phyloP scores from a whole-genome alignment of 768 basidiomycete genomes.

The Phlebiopsis flavidoalba region DNA sequence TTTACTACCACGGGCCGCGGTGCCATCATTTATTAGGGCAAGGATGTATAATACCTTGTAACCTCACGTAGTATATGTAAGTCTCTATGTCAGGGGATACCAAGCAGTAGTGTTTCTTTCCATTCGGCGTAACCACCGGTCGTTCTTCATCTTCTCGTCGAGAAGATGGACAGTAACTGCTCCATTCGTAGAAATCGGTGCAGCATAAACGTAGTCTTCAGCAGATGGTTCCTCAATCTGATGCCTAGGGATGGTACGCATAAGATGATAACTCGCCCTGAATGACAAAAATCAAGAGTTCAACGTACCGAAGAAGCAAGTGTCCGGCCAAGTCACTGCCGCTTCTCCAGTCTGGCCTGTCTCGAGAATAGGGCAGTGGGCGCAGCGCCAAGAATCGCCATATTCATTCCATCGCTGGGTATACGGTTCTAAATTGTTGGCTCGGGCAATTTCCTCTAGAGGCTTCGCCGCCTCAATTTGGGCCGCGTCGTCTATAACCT shows the following conservation, averaged over 20 bases:
- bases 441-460: not conserved
- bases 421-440: not conserved
- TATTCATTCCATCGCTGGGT: no score
- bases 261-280: no score
- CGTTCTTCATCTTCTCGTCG: not conserved
- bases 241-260: not conserved
- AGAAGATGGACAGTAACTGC: not conserved
- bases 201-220: not conserved
- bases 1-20: no score
- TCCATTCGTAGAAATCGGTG: not conserved
- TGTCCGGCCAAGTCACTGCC: no score
- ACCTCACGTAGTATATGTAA: not conserved
- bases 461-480: not conserved
- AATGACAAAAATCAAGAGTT: no score
- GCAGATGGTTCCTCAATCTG: not conserved
- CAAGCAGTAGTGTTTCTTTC: not conserved
- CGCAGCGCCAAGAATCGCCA: not conserved
- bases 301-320: no score
- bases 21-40: no score
- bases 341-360: no score
- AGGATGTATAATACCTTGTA: not conserved
- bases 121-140: not conserved
- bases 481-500: not conserved
- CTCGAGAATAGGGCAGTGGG: not conserved
- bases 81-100: not conserved